Evolutionary conservation across 495 filamentous ascomycete species (phyloP), one percentile per base, ranked within the genome.

Genomic region (Letharia columbiana): DNA sequence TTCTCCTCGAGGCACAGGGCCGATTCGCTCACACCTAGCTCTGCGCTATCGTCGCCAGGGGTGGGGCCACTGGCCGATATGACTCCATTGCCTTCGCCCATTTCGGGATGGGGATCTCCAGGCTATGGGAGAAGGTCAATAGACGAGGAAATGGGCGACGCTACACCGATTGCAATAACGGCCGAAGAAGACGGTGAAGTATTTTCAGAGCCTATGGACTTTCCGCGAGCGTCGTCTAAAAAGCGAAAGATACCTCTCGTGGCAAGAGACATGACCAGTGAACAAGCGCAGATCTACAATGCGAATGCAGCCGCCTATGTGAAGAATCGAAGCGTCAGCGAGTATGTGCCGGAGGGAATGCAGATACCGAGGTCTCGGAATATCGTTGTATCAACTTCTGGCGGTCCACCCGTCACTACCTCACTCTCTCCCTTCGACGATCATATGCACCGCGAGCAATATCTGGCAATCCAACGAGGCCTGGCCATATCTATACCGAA

Each of bases 11-110:
- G 73, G n/a, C 76, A 76, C 28, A 81, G 78, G 67, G 74, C 79
- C 4, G 81, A 78, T 20, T 88, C 86, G 9, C 71, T 84, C 33
- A 89, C 87, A 3, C 86, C 86, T 2, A 81, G 78, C 39, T 88
- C 87, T 17, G 75, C 77, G 4, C 70, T 86, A 28, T 84, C 87
- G 8, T 89, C 87, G 23, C 91, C 92, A 4, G 84, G 87, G 66
- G 81, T 96, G 49, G 85, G 86, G 65, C 90, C 92, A 28, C 87
- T 96, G 84, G 84, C 85, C 49, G 91, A 96, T 71, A 87, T 98
- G 65, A 98, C 94, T 7, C 94, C 94, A 61, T 76, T 98, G 33
- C 94, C 94, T 15, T 97, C 94, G 8, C 94, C 94, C 11, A 82
- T 97, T 49, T 79, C 90, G 65, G 82, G 82, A 11, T 78, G 78